Conservation (phyloP, 805 yeast species). For the Nakazawaea peltata region DNA sequence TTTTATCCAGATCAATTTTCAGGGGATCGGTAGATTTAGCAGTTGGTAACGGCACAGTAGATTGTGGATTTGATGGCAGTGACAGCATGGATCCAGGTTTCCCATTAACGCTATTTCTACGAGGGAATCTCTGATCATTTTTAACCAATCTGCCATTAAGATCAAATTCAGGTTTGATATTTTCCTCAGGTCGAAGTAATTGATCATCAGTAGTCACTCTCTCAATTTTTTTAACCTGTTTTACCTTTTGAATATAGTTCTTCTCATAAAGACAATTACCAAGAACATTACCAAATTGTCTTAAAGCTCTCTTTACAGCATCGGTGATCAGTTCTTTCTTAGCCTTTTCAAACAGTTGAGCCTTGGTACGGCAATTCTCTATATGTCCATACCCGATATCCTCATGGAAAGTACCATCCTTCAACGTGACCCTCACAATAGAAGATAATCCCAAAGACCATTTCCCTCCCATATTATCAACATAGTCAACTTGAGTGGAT, state of each 20-base stretch:
- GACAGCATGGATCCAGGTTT: background rate
- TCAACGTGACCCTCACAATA: conserved; percentile 60
- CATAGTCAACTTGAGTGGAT: conserved; percentile 56
- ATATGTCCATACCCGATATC: conserved; percentile 70
- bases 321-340: conserved; percentile 83
- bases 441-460: conserved; percentile 63
- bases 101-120: background rate
- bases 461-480: conserved; percentile 55
- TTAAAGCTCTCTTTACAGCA: conserved; percentile 69
- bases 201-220: conserved; percentile 20
- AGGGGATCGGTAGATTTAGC: background rate
- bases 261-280: conserved; percentile 84
- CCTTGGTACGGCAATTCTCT: conserved; percentile 62
- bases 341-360: conserved; percentile 72
- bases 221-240: conserved; percentile 30
- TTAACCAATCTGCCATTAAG: conserved; percentile 10
- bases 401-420: conserved; percentile 78
- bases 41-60: background rate
- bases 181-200: conserved; percentile 21
- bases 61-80: background rate
- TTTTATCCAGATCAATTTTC: background rate
- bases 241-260: conserved; percentile 45
- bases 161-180: conserved; percentile 10
- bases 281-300: conserved; percentile 72
- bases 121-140: background rate